Evolutionary conservation across 805 yeast genomes (phyloP).

Genomic region (Pichia kluyveri): DNA sequence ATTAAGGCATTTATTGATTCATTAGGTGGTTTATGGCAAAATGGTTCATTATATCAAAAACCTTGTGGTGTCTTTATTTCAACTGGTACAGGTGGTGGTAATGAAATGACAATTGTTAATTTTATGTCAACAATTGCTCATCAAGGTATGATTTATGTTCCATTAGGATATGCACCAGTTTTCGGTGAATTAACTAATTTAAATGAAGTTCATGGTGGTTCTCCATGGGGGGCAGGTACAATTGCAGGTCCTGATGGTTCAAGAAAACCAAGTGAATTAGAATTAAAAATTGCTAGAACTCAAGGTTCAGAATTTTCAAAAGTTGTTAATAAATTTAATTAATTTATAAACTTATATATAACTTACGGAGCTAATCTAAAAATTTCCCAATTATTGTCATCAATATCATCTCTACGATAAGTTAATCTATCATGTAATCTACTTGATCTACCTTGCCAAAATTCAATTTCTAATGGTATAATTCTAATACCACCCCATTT

Average conservation of each 20-base stretch:
- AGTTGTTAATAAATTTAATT: conserved; percentile 25
- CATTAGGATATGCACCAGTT: conserved; percentile 60
- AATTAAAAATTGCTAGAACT: conserved; percentile 49
- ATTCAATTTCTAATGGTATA: conserved; percentile 84
- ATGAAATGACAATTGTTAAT: conserved; percentile 62
- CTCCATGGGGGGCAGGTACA: conserved; percentile 84
- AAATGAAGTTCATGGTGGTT: conserved; percentile 66
- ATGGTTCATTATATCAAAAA: conserved; percentile 65
- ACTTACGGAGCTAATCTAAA: conserved; percentile 60
- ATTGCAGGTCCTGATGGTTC: conserved; percentile 73
- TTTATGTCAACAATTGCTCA: conserved; percentile 58
- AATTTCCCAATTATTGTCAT: conserved; percentile 46
- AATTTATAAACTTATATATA: not conserved
- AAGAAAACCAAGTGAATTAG: conserved; percentile 55
- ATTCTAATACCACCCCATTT: conserved; percentile 93
- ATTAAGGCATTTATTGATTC: conserved; percentile 68
- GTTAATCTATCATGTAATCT: conserved; percentile 86
- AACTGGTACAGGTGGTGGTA: conserved; percentile 81
- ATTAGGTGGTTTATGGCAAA: conserved; percentile 75
- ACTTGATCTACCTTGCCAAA: conserved; percentile 93
- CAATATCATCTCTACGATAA: conserved; percentile 45
- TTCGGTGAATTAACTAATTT: conserved; percentile 46
- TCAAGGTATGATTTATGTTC: conserved; percentile 75
- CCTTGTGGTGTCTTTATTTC: conserved; percentile 65
- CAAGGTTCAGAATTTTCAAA: conserved; percentile 64